Evolutionary conservation across 768 basidiomycete genomes (phyloP).

Genomic region (Tylopilus intermedius): DNA sequence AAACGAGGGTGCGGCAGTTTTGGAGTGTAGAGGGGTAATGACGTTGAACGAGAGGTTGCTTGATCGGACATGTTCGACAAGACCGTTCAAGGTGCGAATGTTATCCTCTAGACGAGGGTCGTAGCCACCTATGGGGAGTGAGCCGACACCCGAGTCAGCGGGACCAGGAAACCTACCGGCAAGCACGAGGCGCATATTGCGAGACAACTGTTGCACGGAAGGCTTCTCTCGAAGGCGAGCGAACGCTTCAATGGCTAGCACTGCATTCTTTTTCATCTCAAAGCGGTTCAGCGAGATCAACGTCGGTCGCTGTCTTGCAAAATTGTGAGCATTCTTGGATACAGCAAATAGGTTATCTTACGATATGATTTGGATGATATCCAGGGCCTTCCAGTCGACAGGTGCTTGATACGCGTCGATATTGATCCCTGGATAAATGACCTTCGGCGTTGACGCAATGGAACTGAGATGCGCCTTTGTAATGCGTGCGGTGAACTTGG

Average conservation of each 20-base stretch:
- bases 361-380: constrained; percentile 54
- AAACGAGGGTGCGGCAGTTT: constrained; percentile 37
- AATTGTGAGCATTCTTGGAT: constrained; percentile 3
- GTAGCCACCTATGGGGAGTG: constrained; percentile 47
- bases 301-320: constrained; percentile 57
- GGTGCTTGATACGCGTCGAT: constrained; percentile 59
- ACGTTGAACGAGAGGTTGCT: constrained; percentile 57
- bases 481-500: constrained; percentile 80
- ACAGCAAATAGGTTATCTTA: constrained; percentile 30
- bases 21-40: constrained; percentile 36
- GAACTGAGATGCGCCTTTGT: constrained; percentile 73
- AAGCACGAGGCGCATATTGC: constrained; percentile 64
- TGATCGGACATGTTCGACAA: constrained; percentile 57
- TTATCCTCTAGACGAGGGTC: constrained; percentile 80
- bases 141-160: background rate
- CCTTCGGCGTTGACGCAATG: constrained; percentile 54
- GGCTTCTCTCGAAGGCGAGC: constrained; percentile 43
- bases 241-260: constrained; percentile 77
- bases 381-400: constrained; percentile 40
- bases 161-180: constrained; percentile 48
- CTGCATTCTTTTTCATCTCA: constrained; percentile 90
- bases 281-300: constrained; percentile 90
- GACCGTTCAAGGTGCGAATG: constrained; percentile 34
- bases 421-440: constrained; percentile 98
- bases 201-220: constrained; percentile 15